Conservation (phyloP, 345 rosid species). For the Sisymbrium altissimum region DNA sequence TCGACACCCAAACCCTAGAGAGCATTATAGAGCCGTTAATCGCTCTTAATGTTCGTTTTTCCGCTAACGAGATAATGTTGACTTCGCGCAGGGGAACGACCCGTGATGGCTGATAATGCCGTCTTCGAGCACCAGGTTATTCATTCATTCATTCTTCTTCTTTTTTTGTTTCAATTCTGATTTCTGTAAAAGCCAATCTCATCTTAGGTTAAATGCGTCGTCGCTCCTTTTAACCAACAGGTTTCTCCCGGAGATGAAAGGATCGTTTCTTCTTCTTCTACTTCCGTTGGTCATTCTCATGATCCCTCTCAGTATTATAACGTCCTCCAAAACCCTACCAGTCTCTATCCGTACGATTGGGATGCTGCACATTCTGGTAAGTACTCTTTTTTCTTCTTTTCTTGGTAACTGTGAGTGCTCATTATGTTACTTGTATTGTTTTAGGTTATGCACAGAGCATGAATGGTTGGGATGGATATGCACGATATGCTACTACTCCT, state of each 20-base stretch:
- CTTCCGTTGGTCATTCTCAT: constrained; percentile 39
- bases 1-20: constrained; percentile 24
- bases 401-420: not conserved
- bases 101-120: constrained; percentile 34
- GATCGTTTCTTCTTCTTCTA: constrained; percentile 60
- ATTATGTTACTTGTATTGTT: not conserved
- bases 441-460: constrained; percentile 46
- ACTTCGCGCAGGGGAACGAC: constrained; percentile 47
- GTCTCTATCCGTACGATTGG: constrained; percentile 38
- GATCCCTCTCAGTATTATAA: constrained; percentile 25
- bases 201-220: constrained; percentile 11
- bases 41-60: constrained; percentile 1
- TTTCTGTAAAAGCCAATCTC: not conserved
- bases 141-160: not conserved
- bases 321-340: constrained; percentile 33
- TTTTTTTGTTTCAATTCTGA: not conserved
- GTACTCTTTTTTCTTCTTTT: not conserved
- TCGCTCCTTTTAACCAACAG: constrained; percentile 38
- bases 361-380: constrained; percentile 38
- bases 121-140: constrained; percentile 43
- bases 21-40: constrained; percentile 11
- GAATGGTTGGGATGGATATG: constrained; percentile 47
- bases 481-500: constrained; percentile 43
- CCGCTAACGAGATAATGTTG: not conserved
- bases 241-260: constrained; percentile 49